phyloP scores from a whole-genome alignment of 306 rosid species.

The Prunus persica region DNA sequence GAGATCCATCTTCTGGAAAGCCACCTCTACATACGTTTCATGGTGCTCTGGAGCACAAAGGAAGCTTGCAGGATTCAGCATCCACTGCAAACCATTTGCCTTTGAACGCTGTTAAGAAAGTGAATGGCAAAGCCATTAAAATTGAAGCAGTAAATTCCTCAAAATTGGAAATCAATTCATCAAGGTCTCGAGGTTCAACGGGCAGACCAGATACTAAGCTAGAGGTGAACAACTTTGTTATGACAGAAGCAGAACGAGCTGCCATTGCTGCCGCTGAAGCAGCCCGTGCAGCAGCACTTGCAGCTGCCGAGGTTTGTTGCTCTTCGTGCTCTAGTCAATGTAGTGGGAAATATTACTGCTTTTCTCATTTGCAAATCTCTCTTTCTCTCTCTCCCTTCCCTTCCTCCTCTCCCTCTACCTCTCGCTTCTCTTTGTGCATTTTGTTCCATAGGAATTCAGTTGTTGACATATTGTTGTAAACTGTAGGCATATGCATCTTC shows the following conservation, averaged over 20 bases:
- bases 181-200: slow-evolving; percentile 61
- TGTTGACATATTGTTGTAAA: slow-evolving; percentile 16
- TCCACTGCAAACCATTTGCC: slow-evolving; percentile 58
- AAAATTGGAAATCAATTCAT: slow-evolving; percentile 57
- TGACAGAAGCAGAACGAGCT: slow-evolving; percentile 91
- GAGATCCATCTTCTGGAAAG: slow-evolving; percentile 69
- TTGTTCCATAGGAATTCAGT: not conserved
- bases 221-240: slow-evolving; percentile 33
- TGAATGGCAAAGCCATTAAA: slow-evolving; percentile 51
- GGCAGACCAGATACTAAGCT: slow-evolving; percentile 36
- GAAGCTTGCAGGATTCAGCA: slow-evolving; percentile 43
- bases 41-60: slow-evolving; percentile 55
- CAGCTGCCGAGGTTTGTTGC: slow-evolving; percentile 91
- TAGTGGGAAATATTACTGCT: not conserved
- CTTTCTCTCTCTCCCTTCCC: not conserved
- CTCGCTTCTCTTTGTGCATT: not conserved
- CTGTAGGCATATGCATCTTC: slow-evolving; percentile 93
- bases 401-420: not conserved
- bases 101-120: slow-evolving; percentile 43
- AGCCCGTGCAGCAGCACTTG: slow-evolving; percentile 90
- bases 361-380: not conserved
- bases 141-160: slow-evolving; percentile 46
- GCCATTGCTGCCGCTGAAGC: slow-evolving; percentile 97
- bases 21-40: slow-evolving; percentile 74
- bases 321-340: slow-evolving; percentile 11